phyloP scores from a whole-genome alignment of 2,329 filamentous ascomycete species.

The Paecilomyces fulvus region DNA sequence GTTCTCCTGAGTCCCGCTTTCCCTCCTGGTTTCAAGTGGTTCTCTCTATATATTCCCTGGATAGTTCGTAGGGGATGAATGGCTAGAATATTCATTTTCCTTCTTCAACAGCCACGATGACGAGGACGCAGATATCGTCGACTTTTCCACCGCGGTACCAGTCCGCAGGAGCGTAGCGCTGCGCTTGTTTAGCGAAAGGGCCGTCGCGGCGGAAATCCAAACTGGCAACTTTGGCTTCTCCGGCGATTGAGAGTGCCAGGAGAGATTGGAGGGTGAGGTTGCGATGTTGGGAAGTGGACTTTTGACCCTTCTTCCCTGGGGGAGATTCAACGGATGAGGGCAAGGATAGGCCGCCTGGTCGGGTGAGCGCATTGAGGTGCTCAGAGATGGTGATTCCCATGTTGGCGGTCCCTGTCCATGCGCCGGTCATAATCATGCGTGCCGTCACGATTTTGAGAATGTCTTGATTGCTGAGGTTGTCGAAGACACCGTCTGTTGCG shows the following conservation, averaged over 20 bases:
- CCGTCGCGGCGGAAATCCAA: conserved; percentile 74
- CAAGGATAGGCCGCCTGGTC: conserved; percentile 35
- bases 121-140: conserved; percentile 87
- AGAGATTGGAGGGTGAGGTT: conserved; percentile 61
- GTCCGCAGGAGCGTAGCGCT: conserved; percentile 77
- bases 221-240: conserved; percentile 77
- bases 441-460: conserved; percentile 70
- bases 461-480: conserved; percentile 89
- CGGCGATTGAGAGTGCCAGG: conserved; percentile 69
- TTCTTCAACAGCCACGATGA: conserved; percentile 65
- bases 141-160: conserved; percentile 87
- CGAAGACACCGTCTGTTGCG: conserved; percentile 90
- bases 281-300: conserved; percentile 8
- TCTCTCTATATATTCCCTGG: not conserved
- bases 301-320: not conserved
- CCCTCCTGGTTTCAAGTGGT: not conserved
- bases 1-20: not conserved
- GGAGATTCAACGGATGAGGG: conserved; percentile 8
- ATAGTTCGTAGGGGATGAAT: not conserved
- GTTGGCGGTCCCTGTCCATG: conserved; percentile 58
- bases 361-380: conserved; percentile 48
- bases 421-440: conserved; percentile 64
- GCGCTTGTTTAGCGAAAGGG: conserved; percentile 90
- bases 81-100: conserved; percentile 1
- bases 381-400: conserved; percentile 56